Base-by-base conservation (phyloP, 345 rosid species). In the Ceriops zippeliana region DNA sequence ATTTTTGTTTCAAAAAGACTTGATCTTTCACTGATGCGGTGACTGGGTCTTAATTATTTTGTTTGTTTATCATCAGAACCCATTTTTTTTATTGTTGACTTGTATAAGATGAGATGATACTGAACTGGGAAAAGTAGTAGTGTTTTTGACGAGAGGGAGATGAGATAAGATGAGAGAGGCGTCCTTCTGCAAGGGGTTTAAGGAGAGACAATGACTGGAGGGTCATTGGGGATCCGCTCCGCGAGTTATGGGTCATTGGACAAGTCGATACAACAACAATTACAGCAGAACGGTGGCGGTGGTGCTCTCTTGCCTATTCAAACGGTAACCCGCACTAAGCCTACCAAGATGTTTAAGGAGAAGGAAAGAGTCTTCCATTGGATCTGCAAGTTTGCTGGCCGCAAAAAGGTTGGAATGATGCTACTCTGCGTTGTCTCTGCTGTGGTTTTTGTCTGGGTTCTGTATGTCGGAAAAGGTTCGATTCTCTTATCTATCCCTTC, bases 381-480 rank as follows among this genome's bases (percentile, higher is more conserved):
- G 97, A 89, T 96, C 97, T 84, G 79, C 76, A 96, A 96, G 77
- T 82, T 89, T 77, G 96, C 89, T 19, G 98, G 98, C 53, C 91
- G 97, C 59, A 96, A 86, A 84, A 92, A 89, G 78, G 89, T 96
- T 6, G 98, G 99, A 71, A 96, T 96, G 99, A 67, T 89, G 78
- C 81, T 96, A 38, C 93, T 96, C 71, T 90, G 91, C 75, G 54
- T 80, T 42, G 83, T 90, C 79, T 92, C 99, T 13, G 96, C 92
- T 7, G 89, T 86, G 5, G 97, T 92, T 81, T 90, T 92, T 75
- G 60, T 86, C 62, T 87, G 95, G 81, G 95, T 90, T 34, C 77
- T 96, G 68, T 92, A 86, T 68, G 85, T 90, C 38, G 97, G 97
- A 22, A 96, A 92, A 96, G 98, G 99, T 89, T 35, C 34, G 86